Conservation (phyloP, 129 eudicot species). For the Artemisia tridentata region DNA sequence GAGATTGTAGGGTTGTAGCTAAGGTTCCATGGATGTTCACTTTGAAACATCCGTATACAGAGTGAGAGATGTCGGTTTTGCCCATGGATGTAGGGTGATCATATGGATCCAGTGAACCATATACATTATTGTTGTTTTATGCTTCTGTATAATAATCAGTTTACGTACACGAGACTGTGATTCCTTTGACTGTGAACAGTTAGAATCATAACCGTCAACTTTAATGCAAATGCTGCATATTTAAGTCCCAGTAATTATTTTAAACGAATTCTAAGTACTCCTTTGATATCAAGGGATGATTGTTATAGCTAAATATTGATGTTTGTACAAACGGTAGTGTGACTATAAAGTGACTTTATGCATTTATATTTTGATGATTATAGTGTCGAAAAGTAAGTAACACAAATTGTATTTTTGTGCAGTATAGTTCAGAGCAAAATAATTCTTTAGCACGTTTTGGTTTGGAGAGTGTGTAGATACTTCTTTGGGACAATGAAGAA, state of each 20-base stretch:
- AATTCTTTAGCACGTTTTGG: not conserved
- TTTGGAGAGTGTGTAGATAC: constrained; percentile 35
- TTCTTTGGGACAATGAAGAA: constrained; percentile 68
- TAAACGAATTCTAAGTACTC: not conserved
- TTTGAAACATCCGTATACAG: too few relatives aligned
- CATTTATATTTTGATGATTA: not conserved
- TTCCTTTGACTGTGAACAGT: not conserved
- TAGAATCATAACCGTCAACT: not conserved
- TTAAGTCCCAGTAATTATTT: not conserved
- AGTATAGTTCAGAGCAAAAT: not conserved
- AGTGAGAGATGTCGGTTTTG: too few relatives aligned
- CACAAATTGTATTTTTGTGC: not conserved
- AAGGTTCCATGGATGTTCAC: too few relatives aligned
- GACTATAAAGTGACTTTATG: not conserved
- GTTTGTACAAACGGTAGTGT: not conserved
- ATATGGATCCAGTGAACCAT: too few relatives aligned
- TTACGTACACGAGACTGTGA: not conserved
- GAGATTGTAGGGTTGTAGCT: too few relatives aligned
- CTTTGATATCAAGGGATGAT: too few relatives aligned
- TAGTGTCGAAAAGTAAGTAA: not conserved
- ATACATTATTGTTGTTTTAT: too few relatives aligned
- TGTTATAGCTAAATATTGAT: too few relatives aligned
- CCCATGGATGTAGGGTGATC: too few relatives aligned
- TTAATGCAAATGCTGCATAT: too few relatives aligned
- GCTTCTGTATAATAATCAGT: not conserved